Percentiles rank a stretch among this genome's conserved stretches.
phyloP scores from a whole-genome alignment of 2,329 filamentous ascomycete genomes.

The Paecilomyces variotii region DNA sequence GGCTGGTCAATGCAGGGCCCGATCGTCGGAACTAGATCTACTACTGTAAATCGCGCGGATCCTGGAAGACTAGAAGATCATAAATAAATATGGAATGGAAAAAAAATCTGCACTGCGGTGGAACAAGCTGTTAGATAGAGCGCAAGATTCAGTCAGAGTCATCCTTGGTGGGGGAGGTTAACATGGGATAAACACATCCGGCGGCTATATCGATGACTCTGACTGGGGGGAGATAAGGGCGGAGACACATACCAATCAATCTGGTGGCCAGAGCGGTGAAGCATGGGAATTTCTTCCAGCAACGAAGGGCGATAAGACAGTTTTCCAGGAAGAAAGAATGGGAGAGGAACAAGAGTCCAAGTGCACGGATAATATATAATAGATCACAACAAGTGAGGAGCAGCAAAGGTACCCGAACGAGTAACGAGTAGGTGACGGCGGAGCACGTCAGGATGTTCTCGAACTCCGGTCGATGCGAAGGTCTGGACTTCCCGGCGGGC shows the following conservation, averaged over 20 bases:
- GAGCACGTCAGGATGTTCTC: background rate
- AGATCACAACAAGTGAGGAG: background rate
- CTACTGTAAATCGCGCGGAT: background rate
- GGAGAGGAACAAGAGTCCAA: background rate
- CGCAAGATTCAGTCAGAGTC: background rate
- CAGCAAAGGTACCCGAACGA: background rate
- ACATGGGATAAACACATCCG: background rate
- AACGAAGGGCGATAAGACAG: background rate
- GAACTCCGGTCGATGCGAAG: background rate
- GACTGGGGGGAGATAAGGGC: constrained; percentile 1
- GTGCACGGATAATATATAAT: background rate
- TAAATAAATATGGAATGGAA: background rate
- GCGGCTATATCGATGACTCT: background rate
- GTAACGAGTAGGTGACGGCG: background rate
- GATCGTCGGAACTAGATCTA: background rate
- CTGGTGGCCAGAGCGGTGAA: background rate
- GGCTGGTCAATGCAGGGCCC: background rate
- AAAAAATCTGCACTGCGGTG: background rate
- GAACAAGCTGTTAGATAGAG: background rate
- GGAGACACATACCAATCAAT: background rate
- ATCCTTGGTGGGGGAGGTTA: background rate
- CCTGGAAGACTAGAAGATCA: background rate
- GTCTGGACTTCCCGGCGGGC: background rate
- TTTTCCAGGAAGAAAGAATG: background rate
- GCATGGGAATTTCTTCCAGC: background rate